Base-by-base conservation (phyloP, 202 grass and related monocot genomes). In the Eragrostis tef region DNA sequence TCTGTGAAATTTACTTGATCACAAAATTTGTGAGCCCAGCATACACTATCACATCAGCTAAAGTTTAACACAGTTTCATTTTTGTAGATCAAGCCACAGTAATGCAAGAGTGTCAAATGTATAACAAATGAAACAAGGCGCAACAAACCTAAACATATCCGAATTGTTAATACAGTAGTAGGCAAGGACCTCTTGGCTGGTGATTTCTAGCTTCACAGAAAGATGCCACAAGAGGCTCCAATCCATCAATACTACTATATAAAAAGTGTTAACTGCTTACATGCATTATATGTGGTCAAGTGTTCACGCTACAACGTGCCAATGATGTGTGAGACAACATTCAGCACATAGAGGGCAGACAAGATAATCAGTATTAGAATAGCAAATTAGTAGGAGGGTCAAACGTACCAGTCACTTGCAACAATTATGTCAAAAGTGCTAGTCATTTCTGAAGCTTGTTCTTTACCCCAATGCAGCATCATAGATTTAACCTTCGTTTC, bases 111-210 rank as follows among this genome's bases (percentile, higher is more conserved):
- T 13, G 43, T 65, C 21, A 78, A 60, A 74, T 78, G 11, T 7
- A 22, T 68, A 54, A 60, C 53, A 84, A 69, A 60, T 62, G 47
- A 77, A 14, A 57, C 47, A 73, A 34, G 13, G 69, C 19, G 65
- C 21, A 53, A 88, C 87, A 77, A 58, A 98, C 96, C 96, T 90
- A 87, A 99, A 99, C 54, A 90, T 81, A 75, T 90, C 77, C 11
- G 73, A 77, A 88, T 87, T 79, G 66, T 87, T 91, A 41, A 95
- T 85, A 85, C 90, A 95, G 79, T 94, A 95, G 83, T 91, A 99
- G n/a, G 90, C 92, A 82, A 98, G 92, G 68, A 98, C 92, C 79
- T 98, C 92, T 93, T 98, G n/a, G n/a, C n/a, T n/a, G n/a, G n/a
- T n/a, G n/a, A n/a, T n/a, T n/a, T n/a, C n/a, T n/a, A n/a, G n/a